A percentile compares a stretch with the other conserved stretches of the same genome.
Evolutionary conservation across 2,329 filamentous ascomycete species (phyloP).

Genomic region (Cladobotryum protrusum): DNA sequence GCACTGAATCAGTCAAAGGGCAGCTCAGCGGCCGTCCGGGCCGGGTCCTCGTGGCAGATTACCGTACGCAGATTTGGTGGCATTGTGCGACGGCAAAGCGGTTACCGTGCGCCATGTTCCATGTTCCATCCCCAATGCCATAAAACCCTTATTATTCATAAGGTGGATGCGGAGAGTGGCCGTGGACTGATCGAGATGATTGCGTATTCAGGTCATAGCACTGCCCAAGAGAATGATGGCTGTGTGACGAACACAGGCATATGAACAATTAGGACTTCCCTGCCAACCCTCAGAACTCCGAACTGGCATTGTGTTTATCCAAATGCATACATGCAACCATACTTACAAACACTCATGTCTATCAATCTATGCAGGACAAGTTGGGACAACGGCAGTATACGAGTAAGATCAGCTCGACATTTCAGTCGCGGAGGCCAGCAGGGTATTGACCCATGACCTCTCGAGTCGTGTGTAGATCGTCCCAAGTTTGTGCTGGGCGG

Average conservation of each 20-base stretch:
- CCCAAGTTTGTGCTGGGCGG: conserved; percentile 18
- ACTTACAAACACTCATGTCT: not conserved
- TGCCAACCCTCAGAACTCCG: too few species aligned
- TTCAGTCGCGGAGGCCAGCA: conserved; percentile 45
- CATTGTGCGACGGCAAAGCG: too few species aligned
- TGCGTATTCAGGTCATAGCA: not conserved
- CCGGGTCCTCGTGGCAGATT: too few species aligned
- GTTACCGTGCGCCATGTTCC: too few species aligned
- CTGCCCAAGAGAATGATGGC: not conserved
- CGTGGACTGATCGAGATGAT: not conserved
- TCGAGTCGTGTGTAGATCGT: conserved; percentile 22
- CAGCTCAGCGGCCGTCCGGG: too few species aligned
- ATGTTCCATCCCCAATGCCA: too few species aligned
- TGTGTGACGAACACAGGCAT: not conserved
- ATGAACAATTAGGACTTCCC: not conserved
- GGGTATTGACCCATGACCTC: conserved; percentile 22
- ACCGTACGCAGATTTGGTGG: too few species aligned
- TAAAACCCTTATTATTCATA: not conserved
- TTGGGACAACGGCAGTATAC: conserved; percentile 9
- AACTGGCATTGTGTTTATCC: not conserved
- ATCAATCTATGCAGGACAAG: not conserved
- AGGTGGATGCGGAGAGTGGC: not conserved
- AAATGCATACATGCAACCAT: not conserved
- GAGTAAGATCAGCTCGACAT: conserved; percentile 36
- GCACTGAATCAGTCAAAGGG: too few species aligned